Conservation (phyloP, 129 eudicot genomes). For the Lactuca sativa region DNA sequence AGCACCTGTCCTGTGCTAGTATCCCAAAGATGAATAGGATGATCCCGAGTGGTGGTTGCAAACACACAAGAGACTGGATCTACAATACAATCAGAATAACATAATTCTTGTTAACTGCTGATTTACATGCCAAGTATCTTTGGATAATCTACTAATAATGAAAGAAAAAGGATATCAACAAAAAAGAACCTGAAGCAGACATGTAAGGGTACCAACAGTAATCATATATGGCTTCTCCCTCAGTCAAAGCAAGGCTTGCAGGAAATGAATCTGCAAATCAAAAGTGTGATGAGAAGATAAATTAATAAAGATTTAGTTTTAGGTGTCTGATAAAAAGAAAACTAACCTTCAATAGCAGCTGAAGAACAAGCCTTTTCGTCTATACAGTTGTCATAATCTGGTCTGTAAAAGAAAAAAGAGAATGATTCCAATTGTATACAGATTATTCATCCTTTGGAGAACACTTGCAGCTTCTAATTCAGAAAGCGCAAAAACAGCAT, state of each 20-base stretch:
- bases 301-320: neutral
- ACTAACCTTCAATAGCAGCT: slow-evolving; percentile 45
- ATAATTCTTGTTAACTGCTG: slow-evolving; percentile 1
- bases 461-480: neutral
- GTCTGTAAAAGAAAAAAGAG: slow-evolving; percentile 38
- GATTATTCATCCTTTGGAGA: neutral
- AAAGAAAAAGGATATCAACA: neutral
- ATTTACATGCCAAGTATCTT: slow-evolving; percentile 1
- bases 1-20: slow-evolving; percentile 84
- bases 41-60: slow-evolving; percentile 92
- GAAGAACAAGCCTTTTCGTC: slow-evolving; percentile 32
- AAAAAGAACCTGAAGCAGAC: slow-evolving; percentile 70
- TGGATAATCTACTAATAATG: neutral
- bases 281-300: neutral
- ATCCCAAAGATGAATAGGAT: slow-evolving; percentile 99
- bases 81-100: slow-evolving; percentile 29
- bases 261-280: slow-evolving; percentile 68
- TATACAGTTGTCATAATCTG: slow-evolving; percentile 44
- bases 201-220: slow-evolving; percentile 95
- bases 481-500: neutral
- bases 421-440: neutral
- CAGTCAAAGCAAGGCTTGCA: slow-evolving; percentile 66
- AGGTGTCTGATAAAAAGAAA: neutral
- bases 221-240: slow-evolving; percentile 93
- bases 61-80: slow-evolving; percentile 86